Base-by-base conservation (phyloP, 2,329 filamentous ascomycete species). In the Phoma sp. region DNA sequence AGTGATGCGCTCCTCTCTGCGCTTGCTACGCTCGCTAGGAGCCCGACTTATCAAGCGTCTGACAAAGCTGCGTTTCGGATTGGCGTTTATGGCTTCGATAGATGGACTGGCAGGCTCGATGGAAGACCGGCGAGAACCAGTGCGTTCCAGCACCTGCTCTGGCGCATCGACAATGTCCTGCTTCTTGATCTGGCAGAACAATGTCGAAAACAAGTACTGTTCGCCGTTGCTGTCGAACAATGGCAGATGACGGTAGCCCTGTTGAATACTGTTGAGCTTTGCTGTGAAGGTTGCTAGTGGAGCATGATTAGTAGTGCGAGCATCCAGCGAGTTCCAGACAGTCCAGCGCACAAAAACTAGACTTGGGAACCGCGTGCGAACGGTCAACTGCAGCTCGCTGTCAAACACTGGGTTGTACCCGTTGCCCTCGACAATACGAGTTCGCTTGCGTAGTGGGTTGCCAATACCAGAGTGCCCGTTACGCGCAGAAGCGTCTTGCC, bases 301-400 rank as follows among this genome's bases (percentile, higher is more conserved):
- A 77, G 75, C 84, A 74, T 67, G 82, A 77, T 81, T 82, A 60
- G 88, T 88, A 55, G 85, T 90, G 63, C 81, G 88, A 37, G 90
- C 90, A 70, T 94, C 91, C 55, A 86, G 82, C 1, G 92, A 93
- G 64, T 95, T 90, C 83, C 91, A 94, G 51, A 98, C 92, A 22
- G 89, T 93, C 85, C 92, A 96, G 40, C 92, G 90, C 47, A 99
- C 88, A 75, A 98, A 98, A 54, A 98, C 89, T 27, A 99, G 82
- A 66, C 95, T 92, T 0, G 94, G 93, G 71, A 94, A 93, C 71
- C 96, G 96, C n/a, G 95, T 98, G 43, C 92, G 92, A 22, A 97
- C 82, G 51, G 87, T 88, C 75, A 97, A 89, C 58, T 86, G 85
- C 77, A 94, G 90, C 54, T 85, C 84, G 64, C 91, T 87, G 65